Evolutionary conservation across 176 grass and related monocot genomes (phyloP).

Genomic region (Triticum urartu): DNA sequence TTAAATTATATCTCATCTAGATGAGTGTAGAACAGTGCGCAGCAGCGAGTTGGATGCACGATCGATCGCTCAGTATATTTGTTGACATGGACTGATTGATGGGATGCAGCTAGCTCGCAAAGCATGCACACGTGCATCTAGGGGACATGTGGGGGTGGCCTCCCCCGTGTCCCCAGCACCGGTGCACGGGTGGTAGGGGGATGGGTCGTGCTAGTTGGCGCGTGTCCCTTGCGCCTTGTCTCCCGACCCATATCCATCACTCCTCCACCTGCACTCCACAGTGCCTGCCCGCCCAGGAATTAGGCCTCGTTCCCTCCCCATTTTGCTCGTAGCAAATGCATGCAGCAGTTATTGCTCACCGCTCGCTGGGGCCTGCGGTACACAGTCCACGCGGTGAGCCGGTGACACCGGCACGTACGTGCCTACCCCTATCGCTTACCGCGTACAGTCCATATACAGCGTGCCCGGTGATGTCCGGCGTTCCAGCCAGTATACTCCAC

Average conservation of each 20-base stretch:
- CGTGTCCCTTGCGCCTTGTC: constrained; percentile 14
- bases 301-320: not conserved
- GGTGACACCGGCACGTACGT: not conserved
- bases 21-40: not conserved
- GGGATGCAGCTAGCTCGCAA: not conserved
- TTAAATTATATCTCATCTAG: too few species aligned
- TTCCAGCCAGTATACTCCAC: too few species aligned
- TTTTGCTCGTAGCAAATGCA: not conserved
- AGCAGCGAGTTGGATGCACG: not conserved
- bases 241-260: not conserved
- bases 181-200: constrained; percentile 30
- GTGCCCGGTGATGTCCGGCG: too few species aligned
- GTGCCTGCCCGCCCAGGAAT: not conserved
- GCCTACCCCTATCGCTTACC: too few species aligned
- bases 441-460: too few species aligned
- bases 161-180: not conserved
- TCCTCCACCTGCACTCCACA: not conserved
- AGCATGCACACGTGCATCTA: constrained; percentile 4
- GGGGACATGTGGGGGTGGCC: constrained; percentile 21
- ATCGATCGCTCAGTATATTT: not conserved
- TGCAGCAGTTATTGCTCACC: too few species aligned
- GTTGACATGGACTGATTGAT: not conserved
- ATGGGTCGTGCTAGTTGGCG: not conserved
- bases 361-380: too few species aligned
- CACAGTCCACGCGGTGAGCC: not conserved